phyloP scores from a whole-genome alignment of 371 early-diverging fungal species.

The Mucor lusitanicus region DNA sequence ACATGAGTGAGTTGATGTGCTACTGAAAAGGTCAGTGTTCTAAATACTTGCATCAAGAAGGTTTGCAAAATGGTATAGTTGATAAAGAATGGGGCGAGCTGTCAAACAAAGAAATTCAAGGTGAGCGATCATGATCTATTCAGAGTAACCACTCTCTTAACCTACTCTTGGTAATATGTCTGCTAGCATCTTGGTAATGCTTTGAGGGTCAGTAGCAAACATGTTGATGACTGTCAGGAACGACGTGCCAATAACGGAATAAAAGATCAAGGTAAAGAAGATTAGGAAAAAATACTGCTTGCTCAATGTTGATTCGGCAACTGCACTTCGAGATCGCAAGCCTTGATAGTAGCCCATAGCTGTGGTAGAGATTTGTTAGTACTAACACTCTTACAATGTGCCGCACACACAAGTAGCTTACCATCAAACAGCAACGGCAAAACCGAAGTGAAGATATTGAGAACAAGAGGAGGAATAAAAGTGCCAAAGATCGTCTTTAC shows the following conservation, averaged over 20 bases:
- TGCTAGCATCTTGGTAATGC: constrained; percentile 65
- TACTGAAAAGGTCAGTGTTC: no score
- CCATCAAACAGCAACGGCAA: constrained; percentile 65
- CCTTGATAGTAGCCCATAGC: constrained; percentile 48
- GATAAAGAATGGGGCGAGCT: constrained; percentile 81
- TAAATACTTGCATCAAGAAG: constrained; percentile 47
- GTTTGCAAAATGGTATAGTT: constrained; percentile 74
- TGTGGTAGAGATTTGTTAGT: constrained; percentile 1
- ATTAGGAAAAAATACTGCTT: constrained; percentile 85
- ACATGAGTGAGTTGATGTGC: no score
- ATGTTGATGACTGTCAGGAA: constrained; percentile 61
- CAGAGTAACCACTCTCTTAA: neutral
- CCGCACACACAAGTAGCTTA: constrained; percentile 4
- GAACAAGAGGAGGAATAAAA: constrained; percentile 55
- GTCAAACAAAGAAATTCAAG: neutral
- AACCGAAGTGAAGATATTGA: constrained; percentile 53
- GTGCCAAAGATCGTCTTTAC: constrained; percentile 47
- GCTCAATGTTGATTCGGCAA: constrained; percentile 51
- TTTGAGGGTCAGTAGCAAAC: constrained; percentile 54
- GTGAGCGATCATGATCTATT: neutral
- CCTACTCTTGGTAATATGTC: constrained; percentile 53
- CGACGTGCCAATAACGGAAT: constrained; percentile 76
- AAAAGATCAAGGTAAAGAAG: constrained; percentile 87
- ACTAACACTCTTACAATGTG: no score
- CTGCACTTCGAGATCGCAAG: constrained; percentile 39